phyloP scores from a whole-genome alignment of 2,329 filamentous ascomycete genomes.

The Colletotrichum sansevieriae region DNA sequence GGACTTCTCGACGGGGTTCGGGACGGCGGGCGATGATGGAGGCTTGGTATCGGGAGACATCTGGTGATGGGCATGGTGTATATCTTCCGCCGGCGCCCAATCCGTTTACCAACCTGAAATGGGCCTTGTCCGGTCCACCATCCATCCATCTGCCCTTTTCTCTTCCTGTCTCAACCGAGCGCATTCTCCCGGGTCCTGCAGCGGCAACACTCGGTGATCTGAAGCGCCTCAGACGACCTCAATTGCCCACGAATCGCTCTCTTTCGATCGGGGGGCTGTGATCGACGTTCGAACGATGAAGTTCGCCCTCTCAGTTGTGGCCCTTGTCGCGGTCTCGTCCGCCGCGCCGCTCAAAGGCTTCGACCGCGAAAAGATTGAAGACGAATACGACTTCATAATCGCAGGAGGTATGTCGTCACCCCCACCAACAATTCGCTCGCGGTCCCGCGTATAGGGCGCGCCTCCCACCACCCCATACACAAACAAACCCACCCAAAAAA shows the following conservation, averaged over 20 bases:
- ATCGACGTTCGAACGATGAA: constrained; percentile 11
- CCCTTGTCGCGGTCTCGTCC: constrained; percentile 19
- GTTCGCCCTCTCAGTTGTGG: constrained; percentile 5
- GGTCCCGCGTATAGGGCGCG: not conserved
- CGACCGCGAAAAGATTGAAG: constrained; percentile 37
- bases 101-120: not conserved
- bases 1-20: not conserved
- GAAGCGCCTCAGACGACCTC: too few relatives aligned
- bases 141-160: too few relatives aligned
- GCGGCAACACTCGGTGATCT: too few relatives aligned
- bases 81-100: not conserved
- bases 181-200: too few relatives aligned
- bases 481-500: not conserved
- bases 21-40: not conserved
- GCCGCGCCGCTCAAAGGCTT: constrained; percentile 40
- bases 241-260: too few relatives aligned
- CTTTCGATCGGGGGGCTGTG: too few relatives aligned
- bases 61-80: not conserved
- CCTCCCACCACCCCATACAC: not conserved
- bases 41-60: too few relatives aligned
- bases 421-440: not conserved
- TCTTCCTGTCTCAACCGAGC: too few relatives aligned
- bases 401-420: constrained; percentile 38
- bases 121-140: not conserved
- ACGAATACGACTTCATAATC: constrained; percentile 44